Percentiles rank a stretch among this genome's conserved stretches.
phyloP scores from a whole-genome alignment of 495 filamentous ascomycete species.

The Lepidopterella palustris region DNA sequence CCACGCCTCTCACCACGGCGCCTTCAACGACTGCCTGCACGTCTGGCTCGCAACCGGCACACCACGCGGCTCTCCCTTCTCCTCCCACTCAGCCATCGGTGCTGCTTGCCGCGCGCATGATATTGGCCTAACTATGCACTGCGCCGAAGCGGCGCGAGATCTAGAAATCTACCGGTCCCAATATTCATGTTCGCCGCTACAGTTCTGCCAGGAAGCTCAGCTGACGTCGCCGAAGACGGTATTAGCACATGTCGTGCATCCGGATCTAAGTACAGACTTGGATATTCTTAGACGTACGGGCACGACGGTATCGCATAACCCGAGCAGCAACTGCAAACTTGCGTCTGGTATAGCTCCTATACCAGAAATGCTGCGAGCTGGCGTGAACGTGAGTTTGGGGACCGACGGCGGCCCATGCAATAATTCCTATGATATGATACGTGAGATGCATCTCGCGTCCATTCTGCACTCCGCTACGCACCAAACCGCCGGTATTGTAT shows the following conservation, averaged over 20 bases:
- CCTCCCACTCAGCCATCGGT: conserved; percentile 6
- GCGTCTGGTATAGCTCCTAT: conserved; percentile 9
- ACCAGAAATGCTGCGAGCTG: conserved; percentile 4
- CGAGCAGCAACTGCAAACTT: conserved; percentile 14
- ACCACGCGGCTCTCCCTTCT: conserved; percentile 7
- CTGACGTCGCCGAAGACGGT: conserved; percentile 5
- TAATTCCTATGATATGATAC: conserved; percentile 19
- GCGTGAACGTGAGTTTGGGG: conserved; percentile 12
- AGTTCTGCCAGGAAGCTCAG: conserved; percentile 3
- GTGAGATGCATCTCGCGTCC: conserved; percentile 15
- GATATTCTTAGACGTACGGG: conserved; percentile 11
- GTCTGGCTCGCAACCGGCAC: conserved; percentile 10
- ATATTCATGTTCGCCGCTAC: background rate
- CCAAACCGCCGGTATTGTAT: background rate
- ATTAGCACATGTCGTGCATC: conserved; percentile 33
- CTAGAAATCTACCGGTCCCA: background rate
- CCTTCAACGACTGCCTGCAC: conserved; percentile 3
- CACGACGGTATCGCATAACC: conserved; percentile 19
- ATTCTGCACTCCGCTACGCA: conserved; percentile 4
- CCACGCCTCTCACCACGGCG: conserved; percentile 4
- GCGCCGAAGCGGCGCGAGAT: conserved; percentile 12
- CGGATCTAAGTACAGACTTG: conserved; percentile 11
- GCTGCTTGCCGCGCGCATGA: background rate
- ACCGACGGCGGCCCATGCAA: conserved; percentile 18
- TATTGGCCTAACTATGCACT: conserved; percentile 16